Evolutionary conservation across 2,329 filamentous ascomycete genomes (phyloP), one percentile per base, ranked within the genome.

Genomic region (Hypoxylon sp.): DNA sequence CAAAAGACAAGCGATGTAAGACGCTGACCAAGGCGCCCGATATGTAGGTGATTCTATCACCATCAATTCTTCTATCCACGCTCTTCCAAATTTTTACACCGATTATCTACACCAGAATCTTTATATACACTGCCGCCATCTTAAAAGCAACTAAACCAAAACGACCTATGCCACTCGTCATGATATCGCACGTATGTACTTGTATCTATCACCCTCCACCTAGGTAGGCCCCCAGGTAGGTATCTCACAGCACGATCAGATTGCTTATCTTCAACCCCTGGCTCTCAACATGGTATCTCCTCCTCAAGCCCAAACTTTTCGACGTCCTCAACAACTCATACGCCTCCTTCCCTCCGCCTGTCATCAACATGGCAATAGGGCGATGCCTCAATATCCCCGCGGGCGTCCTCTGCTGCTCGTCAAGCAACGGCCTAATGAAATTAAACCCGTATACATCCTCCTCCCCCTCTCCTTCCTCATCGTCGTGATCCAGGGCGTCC

Each of bases 361-460:
- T 87, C 87, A 98, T 92, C 41, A 97, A 85, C 87, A 98, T 89
- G 11, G 92, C 88, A 38, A 98, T 90, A 2, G 90, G 90, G 74
- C 94, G 85, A 45, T 89, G 86, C 10, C 94, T 83, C 58, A 86
- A 84, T 56, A 94, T 82, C 0, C 94, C 93, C 2, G 84, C 86
- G 0, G 90, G 88, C 1, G 91, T 94, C 52, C 84, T 80, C 81
- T 98, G 95, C 55, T 83, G 81, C 70, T 91, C 86, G 56, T 97
- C 93, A 3, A 99, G 83, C 51, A 96, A 80, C 1, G 96, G 96
- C 36, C 85, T 79, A 69, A 85, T 80, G 60, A 81, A 70, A 55
- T 77, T 75, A 43, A 75, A 69, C 1, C 74, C 74, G 71, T 73
- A 74, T 1, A 11, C 7, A 9, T 43, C 38, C 10, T 21, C 41